Base-by-base conservation (phyloP, 805 yeast species). In the Candida morakotiae region DNA sequence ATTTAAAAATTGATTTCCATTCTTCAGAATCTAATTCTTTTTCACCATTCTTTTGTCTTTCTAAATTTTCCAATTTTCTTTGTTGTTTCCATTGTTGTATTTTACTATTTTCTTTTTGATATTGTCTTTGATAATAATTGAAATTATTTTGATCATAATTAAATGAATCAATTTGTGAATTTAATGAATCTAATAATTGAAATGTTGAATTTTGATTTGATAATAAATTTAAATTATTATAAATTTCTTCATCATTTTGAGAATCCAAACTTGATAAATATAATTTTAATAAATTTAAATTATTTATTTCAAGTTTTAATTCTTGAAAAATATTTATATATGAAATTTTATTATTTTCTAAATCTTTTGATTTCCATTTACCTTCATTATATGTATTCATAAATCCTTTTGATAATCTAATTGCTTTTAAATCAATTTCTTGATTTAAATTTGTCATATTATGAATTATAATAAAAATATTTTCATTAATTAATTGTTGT, bases 121-220 rank as follows among this genome's bases (percentile, higher is more conserved):
- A 68, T 50, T 77, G 81, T 67, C 94, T 79, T 64, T 84, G 93
- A 67, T 77, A 83, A 63, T 81, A 84, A 68, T 83, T 82, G 70
- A 82, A 80, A 62, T 81, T 84, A 48, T 82, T 81, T 57, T 83
- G 85, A 56, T 82, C 88, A 57, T 81, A 81, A 64, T 81, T 81
- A 65, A 77, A 79, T 34, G 82, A 79, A 58, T 85, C 93, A 28
- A 85, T 72, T 35, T 86, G 76, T 43, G 77, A 81, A 54, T 77
- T 72, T 46, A 84, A 68, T 32, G 74, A 73, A 53, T 83, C 89
- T 42, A 79, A 75, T 44, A 68, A 62, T 48, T 68, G 71, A 14
- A 69, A 62, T 31, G 72, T 66, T 42, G 60, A 64, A 49, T 63
- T 62, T 44, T 66, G 67, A 52, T 67, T 67, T 17, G 71, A 60